These are phyloP conservation scores for Sicyos baderoa DNA, from an alignment of 306 rosid species.

Conservation along the genomic window DNA sequence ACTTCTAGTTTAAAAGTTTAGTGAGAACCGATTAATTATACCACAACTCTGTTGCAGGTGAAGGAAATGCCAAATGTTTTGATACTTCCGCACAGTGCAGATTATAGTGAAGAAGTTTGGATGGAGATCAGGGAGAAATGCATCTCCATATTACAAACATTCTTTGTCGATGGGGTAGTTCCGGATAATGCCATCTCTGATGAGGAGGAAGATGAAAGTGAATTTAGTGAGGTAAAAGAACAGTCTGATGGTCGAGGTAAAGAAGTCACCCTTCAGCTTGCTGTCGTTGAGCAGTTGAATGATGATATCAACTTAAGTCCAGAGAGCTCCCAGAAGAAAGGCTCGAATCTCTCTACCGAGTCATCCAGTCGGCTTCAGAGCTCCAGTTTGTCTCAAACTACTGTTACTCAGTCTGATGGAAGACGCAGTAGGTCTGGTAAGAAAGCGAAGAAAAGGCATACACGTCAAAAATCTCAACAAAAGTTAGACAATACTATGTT, in stretches of 20 bases:
- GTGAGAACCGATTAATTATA: neutral
- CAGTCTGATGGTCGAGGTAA: conserved; percentile 45
- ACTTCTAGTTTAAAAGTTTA: neutral
- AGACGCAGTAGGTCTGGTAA: conserved; percentile 86
- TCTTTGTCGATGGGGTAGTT: conserved; percentile 70
- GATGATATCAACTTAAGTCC: conserved; percentile 44
- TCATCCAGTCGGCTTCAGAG: conserved; percentile 51
- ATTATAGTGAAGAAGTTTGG: conserved; percentile 99
- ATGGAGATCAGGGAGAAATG: conserved; percentile 98
- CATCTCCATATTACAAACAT: conserved; percentile 70
- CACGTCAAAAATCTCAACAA: conserved; percentile 63
- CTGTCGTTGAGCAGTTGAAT: conserved; percentile 47
- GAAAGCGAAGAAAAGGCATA: conserved; percentile 88
- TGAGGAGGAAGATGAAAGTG: conserved; percentile 61
- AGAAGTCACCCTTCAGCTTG: conserved; percentile 45
- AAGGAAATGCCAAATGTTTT: conserved; percentile 98
- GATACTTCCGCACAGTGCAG: conserved; percentile 98
- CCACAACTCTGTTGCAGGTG: conserved; percentile 45
- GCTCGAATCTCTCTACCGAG: conserved; percentile 38
- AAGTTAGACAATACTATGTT: conserved; percentile 45
- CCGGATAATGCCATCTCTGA: conserved; percentile 73
- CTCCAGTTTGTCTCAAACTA: conserved; percentile 63
- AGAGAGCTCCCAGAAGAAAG: conserved; percentile 63
- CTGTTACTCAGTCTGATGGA: conserved; percentile 58
- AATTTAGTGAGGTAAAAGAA: conserved; percentile 55